These are phyloP conservation scores for Candida ponderosae DNA, from an alignment of 805 yeast species.

Conservation along the genomic window DNA sequence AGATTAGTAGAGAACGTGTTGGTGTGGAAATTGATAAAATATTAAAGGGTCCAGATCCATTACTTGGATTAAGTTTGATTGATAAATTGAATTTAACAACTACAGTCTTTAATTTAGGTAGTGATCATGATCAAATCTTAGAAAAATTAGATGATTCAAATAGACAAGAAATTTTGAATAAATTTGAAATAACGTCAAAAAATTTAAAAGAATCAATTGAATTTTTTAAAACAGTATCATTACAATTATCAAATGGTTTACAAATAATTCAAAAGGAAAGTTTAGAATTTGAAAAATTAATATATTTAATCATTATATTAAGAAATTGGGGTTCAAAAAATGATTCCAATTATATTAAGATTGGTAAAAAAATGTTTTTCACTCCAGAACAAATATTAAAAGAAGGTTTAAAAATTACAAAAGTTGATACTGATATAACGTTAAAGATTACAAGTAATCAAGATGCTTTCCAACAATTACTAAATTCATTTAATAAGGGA, in stretches of 20 bases:
- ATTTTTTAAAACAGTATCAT: background rate
- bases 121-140: constrained; percentile 13
- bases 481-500: constrained; percentile 17
- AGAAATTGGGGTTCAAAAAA: background rate
- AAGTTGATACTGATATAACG: constrained; percentile 44
- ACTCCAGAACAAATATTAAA: constrained; percentile 40
- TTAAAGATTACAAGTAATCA: constrained; percentile 33
- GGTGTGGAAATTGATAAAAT: constrained; percentile 82
- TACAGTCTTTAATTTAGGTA: constrained; percentile 43
- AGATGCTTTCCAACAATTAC: constrained; percentile 18
- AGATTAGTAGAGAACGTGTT: constrained; percentile 84
- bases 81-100: constrained; percentile 46
- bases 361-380: constrained; percentile 9
- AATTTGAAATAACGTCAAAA: constrained; percentile 4
- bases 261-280: constrained; percentile 1
- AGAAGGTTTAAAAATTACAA: constrained; percentile 65
- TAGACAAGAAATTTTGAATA: constrained; percentile 3
- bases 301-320: too few relatives aligned
- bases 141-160: constrained; percentile 11
- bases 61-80: constrained; percentile 54
- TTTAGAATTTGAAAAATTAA: background rate
- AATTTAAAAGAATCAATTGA: background rate
- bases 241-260: constrained; percentile 1
- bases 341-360: constrained; percentile 4
- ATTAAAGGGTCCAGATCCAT: constrained; percentile 53